Percentiles rank a stretch among this genome's conserved stretches.
phyloP scores from a whole-genome alignment of 192 early-diverging fungal genomes.

The Podila clonocystis region DNA sequence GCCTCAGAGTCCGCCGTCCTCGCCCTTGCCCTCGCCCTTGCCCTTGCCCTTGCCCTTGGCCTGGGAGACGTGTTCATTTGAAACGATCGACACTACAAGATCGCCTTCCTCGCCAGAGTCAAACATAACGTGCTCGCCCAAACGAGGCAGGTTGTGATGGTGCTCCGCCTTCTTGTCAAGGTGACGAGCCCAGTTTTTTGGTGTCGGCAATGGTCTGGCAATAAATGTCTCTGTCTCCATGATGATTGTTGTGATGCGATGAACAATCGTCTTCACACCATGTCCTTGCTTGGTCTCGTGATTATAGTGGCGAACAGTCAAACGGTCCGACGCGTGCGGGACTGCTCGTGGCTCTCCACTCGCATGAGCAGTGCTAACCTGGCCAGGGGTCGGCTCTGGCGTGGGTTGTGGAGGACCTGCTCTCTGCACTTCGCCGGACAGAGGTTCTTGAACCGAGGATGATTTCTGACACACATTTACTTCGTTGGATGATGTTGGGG shows the following conservation, averaged over 20 bases:
- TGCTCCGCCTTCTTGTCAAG: background rate
- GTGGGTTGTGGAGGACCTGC: conserved; percentile 11
- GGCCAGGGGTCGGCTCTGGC: conserved; percentile 16
- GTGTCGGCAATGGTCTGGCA: background rate
- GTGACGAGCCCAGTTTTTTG: background rate
- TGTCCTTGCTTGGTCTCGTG: conserved; percentile 8
- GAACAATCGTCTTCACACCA: conserved; percentile 1
- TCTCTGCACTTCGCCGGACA: background rate
- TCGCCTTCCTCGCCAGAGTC: conserved; percentile 18
- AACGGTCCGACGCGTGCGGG: background rate
- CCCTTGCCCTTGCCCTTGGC: too few species aligned
- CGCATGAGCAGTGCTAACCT: background rate
- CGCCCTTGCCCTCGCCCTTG: too few species aligned
- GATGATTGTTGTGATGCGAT: conserved; percentile 29
- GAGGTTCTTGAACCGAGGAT: background rate
- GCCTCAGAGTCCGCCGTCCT: too few species aligned
- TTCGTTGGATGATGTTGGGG: background rate
- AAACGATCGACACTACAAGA: conserved; percentile 10
- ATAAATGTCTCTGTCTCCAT: conserved; percentile 33
- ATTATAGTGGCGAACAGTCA: conserved; percentile 5
- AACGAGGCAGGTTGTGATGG: background rate
- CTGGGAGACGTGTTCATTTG: background rate
- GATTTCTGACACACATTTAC: too few species aligned
- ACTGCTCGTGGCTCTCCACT: background rate
- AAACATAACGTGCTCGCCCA: conserved; percentile 15